Base-by-base conservation (phyloP, 148 eudicot species). In the Amaranthus palmeri region DNA sequence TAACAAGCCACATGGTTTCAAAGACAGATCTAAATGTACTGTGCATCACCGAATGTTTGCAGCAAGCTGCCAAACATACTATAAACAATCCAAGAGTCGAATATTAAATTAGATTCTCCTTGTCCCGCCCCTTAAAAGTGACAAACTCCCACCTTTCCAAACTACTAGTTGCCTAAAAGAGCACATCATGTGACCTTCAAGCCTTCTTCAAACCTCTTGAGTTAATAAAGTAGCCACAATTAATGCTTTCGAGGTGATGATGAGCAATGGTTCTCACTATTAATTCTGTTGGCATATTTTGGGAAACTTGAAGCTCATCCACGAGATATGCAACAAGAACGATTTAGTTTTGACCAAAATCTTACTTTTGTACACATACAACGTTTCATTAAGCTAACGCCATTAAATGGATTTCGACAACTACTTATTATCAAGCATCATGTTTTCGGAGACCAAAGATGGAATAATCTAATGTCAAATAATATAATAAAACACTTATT, bases 21-120 rank as follows among this genome's bases (percentile, higher is more conserved):
- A 50, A 49, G 8, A 67, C 51, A 13, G 5, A 70, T 58, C 51
- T 54, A 61, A 47, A 44, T 0, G 10, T 49, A 56, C 13, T 13
- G 49, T 11, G 36, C 17, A 12, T 10, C 6, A 18, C 3, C 18
- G 10, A 10, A 50, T 42, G 15, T 17, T 60, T n/a, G 65, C 14
- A 14, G 53, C 66, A 67, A 75, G 51, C 48, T 41, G 72, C 65
- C 48, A 10, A 60, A 49, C 57, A 11, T 56, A 42, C 15, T 48
- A 25, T 25, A 25, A 60, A 59, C 55, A 70, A 11, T 44, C 55
- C 12, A 56, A 9, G 41, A 42, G 48, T 40, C 61, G 11, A 25
- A 4, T 3, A 40, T 60, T 42, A 9, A 18, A 68, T 59, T 42
- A 9, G 44, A 68, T 59, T 42, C 51, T 64, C 40, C 36, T 2